phyloP scores from a whole-genome alignment of 768 basidiomycete species.

The Lactarius vividus region DNA sequence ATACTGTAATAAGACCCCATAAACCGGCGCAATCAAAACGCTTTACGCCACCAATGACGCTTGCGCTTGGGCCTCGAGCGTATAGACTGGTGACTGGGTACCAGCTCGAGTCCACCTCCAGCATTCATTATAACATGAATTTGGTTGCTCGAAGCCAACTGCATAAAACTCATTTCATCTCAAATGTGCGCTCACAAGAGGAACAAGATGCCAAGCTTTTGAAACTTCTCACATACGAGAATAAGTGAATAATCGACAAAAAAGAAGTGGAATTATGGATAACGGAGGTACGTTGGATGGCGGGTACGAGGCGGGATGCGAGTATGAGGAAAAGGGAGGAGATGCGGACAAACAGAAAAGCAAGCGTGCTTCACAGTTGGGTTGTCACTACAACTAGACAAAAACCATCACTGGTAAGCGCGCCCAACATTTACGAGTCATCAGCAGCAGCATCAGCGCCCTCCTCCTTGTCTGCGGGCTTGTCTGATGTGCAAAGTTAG shows the following conservation, averaged over 20 bases:
- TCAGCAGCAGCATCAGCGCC: constrained; percentile 58
- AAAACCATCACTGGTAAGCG: constrained; percentile 17
- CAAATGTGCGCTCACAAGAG: not conserved
- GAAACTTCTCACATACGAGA: constrained; percentile 16
- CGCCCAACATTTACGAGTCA: constrained; percentile 46
- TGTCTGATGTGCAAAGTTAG: constrained; percentile 44
- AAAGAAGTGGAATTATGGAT: constrained; percentile 25
- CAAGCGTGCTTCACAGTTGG: constrained; percentile 22
- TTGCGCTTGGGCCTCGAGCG: not conserved
- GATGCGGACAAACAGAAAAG: constrained; percentile 20
- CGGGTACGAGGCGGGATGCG: constrained; percentile 18
- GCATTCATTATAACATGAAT: not conserved
- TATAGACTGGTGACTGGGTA: too few relatives aligned
- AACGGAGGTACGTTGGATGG: constrained; percentile 17
- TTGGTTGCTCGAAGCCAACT: not conserved
- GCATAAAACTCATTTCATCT: constrained; percentile 7
- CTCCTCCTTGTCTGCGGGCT: constrained; percentile 74
- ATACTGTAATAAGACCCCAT: not conserved
- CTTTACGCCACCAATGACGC: not conserved
- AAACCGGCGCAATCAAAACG: constrained; percentile 6
- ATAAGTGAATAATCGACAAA: constrained; percentile 16
- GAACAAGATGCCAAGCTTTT: constrained; percentile 15
- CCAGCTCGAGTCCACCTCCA: not conserved
- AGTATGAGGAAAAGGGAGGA: constrained; percentile 8
- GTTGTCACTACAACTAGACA: constrained; percentile 12